Evolutionary conservation across 306 rosid genomes (phyloP), one percentile per base, ranked within the genome.

Genomic region (Cyclanthera cordifolia): DNA sequence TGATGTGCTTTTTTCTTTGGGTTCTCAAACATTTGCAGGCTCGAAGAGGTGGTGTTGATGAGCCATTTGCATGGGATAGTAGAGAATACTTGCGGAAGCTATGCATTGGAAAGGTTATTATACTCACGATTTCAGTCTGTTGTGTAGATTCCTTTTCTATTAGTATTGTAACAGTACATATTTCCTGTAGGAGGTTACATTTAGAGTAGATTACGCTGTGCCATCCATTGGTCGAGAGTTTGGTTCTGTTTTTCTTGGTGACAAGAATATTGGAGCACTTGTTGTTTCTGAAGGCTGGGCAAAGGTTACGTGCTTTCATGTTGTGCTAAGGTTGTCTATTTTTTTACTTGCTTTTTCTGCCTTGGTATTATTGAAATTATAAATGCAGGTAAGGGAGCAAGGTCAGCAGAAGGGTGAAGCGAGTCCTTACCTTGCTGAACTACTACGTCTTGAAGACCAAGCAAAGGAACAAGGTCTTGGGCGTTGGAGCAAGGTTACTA

Each of bases 51-150:
- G 90, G 95, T 25, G 72, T 75, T 10, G 99, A 94, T 51, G 99
- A 94, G 79, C 88, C 99, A 51, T 94, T 86, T 77, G 99, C 99
- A 49, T 94, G 99, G 99, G 88, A 88, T 6, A 94, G 99, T 79
- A 90, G 90, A 54, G 99, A 94, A 83, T 90, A 69, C 76, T 78
- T 94, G 67, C 85, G 99, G 78, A 90, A 90, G 59, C 89, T 83
- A 72, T 86, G 91, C 80, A 78, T 90, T 41, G 99, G 99, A 75
- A 86, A 90, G 99, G 99, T 90, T 57, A 45, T 67, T 59, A 45
- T 24, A 30, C 76, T 53, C 3, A 54, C 24, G 24, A 39, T 53
- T 70, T 39, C 20, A 19, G n/a, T 34, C 49, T 34, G n/a, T 64
- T 14, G 69, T 19, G 30, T 20, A 64, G 53, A 41, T 45, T 6